Evolutionary conservation across 2,329 filamentous ascomycete species (phyloP).

Genomic region (Colletotrichum noveboracense): DNA sequence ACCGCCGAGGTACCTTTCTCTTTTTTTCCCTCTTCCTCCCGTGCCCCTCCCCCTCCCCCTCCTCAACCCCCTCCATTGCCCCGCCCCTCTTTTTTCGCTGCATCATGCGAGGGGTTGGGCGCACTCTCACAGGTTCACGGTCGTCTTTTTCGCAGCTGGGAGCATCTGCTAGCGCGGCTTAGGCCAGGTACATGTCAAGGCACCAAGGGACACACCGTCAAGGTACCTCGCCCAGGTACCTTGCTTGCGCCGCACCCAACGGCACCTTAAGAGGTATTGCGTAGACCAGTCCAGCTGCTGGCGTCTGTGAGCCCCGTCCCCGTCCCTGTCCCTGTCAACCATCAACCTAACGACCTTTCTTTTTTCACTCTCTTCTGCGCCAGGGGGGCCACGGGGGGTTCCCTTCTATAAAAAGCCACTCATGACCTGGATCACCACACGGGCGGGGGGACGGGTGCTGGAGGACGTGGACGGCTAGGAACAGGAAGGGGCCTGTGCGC

Average conservation of each 20-base stretch:
- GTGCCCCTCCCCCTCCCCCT: conserved; percentile 4
- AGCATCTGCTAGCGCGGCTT: neutral
- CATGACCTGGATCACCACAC: neutral
- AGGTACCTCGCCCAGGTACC: neutral
- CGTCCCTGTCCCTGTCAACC: neutral
- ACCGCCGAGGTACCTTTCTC: neutral
- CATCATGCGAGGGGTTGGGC: conserved; percentile 19
- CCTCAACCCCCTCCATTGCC: conserved; percentile 2
- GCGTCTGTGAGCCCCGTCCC: neutral
- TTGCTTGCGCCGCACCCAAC: neutral
- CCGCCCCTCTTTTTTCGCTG: conserved; percentile 6
- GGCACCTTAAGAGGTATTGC: neutral
- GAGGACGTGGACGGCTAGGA: neutral
- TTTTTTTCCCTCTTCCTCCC: neutral
- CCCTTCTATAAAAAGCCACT: conserved; percentile 15
- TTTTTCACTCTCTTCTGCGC: neutral
- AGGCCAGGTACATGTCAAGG: neutral
- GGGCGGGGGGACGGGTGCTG: neutral
- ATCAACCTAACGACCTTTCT: neutral
- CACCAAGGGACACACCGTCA: neutral
- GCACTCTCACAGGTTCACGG: neutral
- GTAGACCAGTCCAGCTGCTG: neutral
- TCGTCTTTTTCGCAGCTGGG: neutral
- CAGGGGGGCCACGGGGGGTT: neutral
- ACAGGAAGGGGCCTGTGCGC: neutral